Conservation (phyloP, 1,139 yeast genomes). For the Magnusiomyces paraingens region DNA sequence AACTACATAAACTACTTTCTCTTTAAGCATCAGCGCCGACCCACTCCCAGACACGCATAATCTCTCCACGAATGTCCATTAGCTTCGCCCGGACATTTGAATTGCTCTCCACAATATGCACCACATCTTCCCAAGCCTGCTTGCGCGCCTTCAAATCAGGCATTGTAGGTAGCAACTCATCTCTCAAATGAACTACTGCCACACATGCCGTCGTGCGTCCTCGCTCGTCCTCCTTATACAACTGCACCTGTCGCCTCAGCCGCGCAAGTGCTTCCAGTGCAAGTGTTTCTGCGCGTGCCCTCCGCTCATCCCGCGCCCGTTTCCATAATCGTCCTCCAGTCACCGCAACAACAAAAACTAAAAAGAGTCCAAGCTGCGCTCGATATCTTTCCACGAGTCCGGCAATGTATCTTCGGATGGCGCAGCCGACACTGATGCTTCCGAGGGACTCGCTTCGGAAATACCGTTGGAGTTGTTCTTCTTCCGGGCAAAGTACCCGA, state of each 20-base stretch:
- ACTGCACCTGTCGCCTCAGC: slow-evolving; percentile 35
- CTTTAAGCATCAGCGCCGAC: slow-evolving; percentile 35
- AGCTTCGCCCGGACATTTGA: slow-evolving; percentile 48
- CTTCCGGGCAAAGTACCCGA: slow-evolving; percentile 21
- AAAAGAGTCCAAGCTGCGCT: not conserved
- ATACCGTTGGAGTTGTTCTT: slow-evolving; percentile 20
- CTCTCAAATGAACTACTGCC: slow-evolving; percentile 74
- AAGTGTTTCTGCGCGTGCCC: slow-evolving; percentile 23
- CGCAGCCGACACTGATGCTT: slow-evolving; percentile 32
- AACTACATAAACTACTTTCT: too few species aligned
- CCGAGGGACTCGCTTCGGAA: slow-evolving; percentile 34
- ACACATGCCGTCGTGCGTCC: slow-evolving; percentile 44
- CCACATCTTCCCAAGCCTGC: slow-evolving; percentile 57
- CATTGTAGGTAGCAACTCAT: slow-evolving; percentile 46
- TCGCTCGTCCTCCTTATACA: slow-evolving; percentile 31
- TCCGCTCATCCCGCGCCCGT: slow-evolving; percentile 8
- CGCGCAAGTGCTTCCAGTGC: slow-evolving; percentile 28
- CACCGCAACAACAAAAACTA: not conserved
- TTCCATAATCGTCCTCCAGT: slow-evolving; percentile 16
- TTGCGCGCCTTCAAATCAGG: slow-evolving; percentile 43
- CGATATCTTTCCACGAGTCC: slow-evolving; percentile 6
- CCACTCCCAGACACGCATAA: slow-evolving; percentile 91
- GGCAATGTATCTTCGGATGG: slow-evolving; percentile 14
- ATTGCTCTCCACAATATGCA: slow-evolving; percentile 55
- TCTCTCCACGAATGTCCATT: slow-evolving; percentile 76